These are phyloP conservation scores for Fusarium vanettenii DNA, from an alignment of 2,329 filamentous ascomycete genomes.

Conservation along the genomic window DNA sequence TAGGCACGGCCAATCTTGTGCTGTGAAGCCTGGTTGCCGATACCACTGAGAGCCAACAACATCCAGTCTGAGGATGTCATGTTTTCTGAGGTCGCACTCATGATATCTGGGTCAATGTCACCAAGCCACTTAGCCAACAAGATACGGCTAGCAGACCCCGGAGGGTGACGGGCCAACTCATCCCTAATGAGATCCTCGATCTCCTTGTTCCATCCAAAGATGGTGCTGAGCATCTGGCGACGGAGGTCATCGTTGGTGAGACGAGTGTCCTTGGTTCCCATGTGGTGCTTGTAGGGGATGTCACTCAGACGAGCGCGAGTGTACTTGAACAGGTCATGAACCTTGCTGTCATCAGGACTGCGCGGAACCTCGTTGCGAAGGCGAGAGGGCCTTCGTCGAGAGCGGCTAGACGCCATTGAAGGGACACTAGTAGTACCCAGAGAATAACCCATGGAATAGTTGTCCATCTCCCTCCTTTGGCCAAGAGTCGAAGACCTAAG, in stretches of 20 bases:
- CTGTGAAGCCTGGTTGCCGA: constrained; percentile 79
- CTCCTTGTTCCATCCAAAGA: constrained; percentile 95
- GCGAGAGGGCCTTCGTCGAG: constrained; percentile 69
- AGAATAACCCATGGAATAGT: constrained; percentile 63
- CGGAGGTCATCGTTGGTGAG: constrained; percentile 84
- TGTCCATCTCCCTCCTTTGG: constrained; percentile 56
- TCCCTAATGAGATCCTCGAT: constrained; percentile 84
- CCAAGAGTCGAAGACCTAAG: constrained; percentile 50
- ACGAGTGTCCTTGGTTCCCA: constrained; percentile 65
- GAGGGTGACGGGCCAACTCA: constrained; percentile 80
- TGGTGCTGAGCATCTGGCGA: constrained; percentile 89
- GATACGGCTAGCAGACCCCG: constrained; percentile 81
- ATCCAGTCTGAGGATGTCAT: constrained; percentile 98
- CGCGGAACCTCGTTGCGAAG: constrained; percentile 83
- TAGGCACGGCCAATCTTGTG: constrained; percentile 93
- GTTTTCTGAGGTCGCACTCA: constrained; percentile 83
- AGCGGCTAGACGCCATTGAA: constrained; percentile 62
- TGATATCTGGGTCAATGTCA: constrained; percentile 82
- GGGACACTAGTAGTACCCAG: constrained; percentile 50
- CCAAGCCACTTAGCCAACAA: constrained; percentile 94
- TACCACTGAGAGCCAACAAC: constrained; percentile 89
- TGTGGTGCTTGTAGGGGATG: constrained; percentile 81
- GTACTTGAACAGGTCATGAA: constrained; percentile 87
- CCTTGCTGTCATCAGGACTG: constrained; percentile 78
- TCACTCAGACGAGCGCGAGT: constrained; percentile 84